A percentile compares a stretch with the other conserved stretches of the same genome.
phyloP scores from a whole-genome alignment of 805 yeast species.

The Tetrapisispora pingtungensis region DNA sequence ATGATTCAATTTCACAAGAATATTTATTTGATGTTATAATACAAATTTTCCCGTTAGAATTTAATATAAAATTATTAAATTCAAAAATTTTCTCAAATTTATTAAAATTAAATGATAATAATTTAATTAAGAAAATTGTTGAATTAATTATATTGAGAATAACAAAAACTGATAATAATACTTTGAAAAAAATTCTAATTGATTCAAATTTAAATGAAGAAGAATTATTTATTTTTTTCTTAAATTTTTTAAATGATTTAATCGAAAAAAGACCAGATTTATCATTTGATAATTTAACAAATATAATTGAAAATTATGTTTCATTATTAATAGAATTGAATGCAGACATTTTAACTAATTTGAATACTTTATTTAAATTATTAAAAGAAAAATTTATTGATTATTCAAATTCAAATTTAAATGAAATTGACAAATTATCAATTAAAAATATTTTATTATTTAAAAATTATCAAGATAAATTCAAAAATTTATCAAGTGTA shows the following conservation, averaged over 20 bases:
- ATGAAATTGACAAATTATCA: conserved; percentile 5
- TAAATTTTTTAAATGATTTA: conserved; percentile 51
- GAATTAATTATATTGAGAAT: conserved; percentile 59
- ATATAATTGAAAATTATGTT: conserved; percentile 55
- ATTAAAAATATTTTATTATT: conserved; percentile 1
- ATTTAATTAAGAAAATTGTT: conserved; percentile 57
- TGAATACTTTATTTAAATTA: conserved; percentile 52
- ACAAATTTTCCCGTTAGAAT: conserved; percentile 91
- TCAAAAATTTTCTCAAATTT: conserved; percentile 50
- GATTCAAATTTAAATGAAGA: conserved; percentile 2
- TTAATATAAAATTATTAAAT: conserved; percentile 68
- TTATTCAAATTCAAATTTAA: conserved; percentile 15
- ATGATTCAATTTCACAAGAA: conserved; percentile 86
- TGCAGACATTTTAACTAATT: conserved; percentile 40
- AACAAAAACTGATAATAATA: conserved; percentile 22
- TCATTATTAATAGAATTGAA: conserved; percentile 57
- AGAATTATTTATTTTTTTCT: conserved; percentile 51
- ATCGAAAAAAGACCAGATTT: conserved; percentile 52
- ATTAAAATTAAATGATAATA: conserved; percentile 55
- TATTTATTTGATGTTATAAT: conserved; percentile 83
- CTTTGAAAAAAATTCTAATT: too few relatives aligned
- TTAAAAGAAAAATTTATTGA: conserved; percentile 36
- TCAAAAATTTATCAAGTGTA: background rate
- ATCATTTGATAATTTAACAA: conserved; percentile 54
- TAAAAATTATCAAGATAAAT: background rate